phyloP scores from a whole-genome alignment of 495 filamentous ascomycete genomes.

The Penicillium nucicola region DNA sequence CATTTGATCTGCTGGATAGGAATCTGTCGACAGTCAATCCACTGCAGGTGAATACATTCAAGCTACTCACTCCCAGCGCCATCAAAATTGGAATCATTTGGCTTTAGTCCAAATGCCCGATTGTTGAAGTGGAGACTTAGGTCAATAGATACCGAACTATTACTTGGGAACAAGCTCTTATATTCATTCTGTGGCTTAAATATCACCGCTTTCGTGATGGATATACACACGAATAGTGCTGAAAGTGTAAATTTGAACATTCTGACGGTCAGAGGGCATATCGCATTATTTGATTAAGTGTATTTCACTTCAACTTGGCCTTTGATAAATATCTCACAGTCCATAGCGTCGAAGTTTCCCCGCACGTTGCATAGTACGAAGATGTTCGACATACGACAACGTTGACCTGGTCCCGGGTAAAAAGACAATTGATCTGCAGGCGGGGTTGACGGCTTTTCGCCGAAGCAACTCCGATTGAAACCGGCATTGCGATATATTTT shows the following conservation, averaged over 20 bases:
- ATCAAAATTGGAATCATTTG: constrained; percentile 43
- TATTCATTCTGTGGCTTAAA: constrained; percentile 28
- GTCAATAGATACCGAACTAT: constrained; percentile 22
- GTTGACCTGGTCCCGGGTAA: not conserved
- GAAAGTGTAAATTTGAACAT: not conserved
- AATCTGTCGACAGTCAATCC: constrained; percentile 18
- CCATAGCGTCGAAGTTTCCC: too few relatives aligned
- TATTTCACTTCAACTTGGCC: too few relatives aligned
- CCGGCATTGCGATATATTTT: too few relatives aligned
- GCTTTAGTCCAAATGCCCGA: constrained; percentile 39
- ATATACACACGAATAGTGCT: not conserved
- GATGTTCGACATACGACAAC: too few relatives aligned
- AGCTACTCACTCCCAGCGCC: constrained; percentile 21
- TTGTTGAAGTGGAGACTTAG: constrained; percentile 40
- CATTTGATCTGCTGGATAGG: constrained; percentile 42
- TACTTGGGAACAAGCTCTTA: constrained; percentile 1
- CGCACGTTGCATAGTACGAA: too few relatives aligned
- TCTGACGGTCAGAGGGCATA: too few relatives aligned
- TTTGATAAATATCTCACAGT: too few relatives aligned
- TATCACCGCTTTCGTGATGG: constrained; percentile 2
- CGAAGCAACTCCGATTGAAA: constrained; percentile 1
- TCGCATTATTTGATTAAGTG: too few relatives aligned
- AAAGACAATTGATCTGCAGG: constrained; percentile 6
- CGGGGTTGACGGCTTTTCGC: constrained; percentile 10
- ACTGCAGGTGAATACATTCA: not conserved